Conservation (phyloP, 768 basidiomycete genomes). For the Phallus indusiatus region DNA sequence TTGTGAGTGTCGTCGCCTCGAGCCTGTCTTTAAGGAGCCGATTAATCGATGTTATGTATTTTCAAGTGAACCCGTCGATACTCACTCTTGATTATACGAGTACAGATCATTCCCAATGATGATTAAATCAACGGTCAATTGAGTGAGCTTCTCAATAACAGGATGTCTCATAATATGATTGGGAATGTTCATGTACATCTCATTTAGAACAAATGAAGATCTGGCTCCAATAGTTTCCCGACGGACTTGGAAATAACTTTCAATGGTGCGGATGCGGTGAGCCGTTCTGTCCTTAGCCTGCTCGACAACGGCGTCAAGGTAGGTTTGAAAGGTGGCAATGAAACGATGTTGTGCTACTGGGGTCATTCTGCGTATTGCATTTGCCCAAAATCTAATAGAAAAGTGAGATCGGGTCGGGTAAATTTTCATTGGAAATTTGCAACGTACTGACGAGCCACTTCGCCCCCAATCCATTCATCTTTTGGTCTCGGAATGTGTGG, state of each 20-base stretch:
- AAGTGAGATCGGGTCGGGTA: background rate
- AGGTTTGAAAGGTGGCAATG: slow-evolving; percentile 27
- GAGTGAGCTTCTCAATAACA: slow-evolving; percentile 22
- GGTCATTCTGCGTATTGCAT: slow-evolving; percentile 18
- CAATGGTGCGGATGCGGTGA: slow-evolving; percentile 25
- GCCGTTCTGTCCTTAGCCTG: slow-evolving; percentile 33
- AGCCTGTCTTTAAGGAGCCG: slow-evolving; percentile 19
- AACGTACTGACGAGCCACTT: slow-evolving; percentile 34
- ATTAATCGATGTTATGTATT: slow-evolving; percentile 2
- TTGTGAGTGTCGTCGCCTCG: slow-evolving; percentile 29
- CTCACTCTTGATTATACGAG: slow-evolving; percentile 22
- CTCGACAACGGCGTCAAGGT: slow-evolving; percentile 28
- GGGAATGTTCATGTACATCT: slow-evolving; percentile 30
- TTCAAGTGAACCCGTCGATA: background rate
- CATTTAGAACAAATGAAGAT: slow-evolving; percentile 29
- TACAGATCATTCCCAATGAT: slow-evolving; percentile 28
- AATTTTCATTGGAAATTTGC: too few species aligned
- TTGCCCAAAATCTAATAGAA: slow-evolving; percentile 26
- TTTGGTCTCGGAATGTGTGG: slow-evolving; percentile 26
- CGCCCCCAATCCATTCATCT: slow-evolving; percentile 30
- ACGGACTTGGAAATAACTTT: slow-evolving; percentile 32
- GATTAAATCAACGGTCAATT: slow-evolving; percentile 25
- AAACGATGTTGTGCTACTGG: slow-evolving; percentile 24
- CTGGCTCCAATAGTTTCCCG: slow-evolving; percentile 32
- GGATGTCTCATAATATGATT: slow-evolving; percentile 34